Conservation (phyloP, 495 filamentous ascomycete genomes). For the Copromyces sp. region DNA sequence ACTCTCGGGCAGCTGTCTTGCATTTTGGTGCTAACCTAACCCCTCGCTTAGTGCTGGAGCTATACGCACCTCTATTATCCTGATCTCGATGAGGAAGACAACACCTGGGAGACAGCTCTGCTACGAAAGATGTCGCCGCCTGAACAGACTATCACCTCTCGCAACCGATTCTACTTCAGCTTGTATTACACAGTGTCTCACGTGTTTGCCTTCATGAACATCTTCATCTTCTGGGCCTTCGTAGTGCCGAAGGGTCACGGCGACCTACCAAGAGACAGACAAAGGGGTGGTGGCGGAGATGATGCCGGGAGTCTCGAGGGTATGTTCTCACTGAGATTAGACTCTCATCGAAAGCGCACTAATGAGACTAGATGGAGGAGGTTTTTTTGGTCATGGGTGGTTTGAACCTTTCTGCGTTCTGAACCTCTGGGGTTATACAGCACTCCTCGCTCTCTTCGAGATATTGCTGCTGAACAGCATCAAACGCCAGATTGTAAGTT, state of each 20-base stretch:
- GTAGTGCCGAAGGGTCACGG: conserved; percentile 30
- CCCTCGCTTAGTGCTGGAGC: conserved; percentile 29
- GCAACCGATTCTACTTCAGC: conserved; percentile 35
- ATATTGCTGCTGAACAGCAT: conserved; percentile 40
- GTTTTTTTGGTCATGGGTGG: conserved; percentile 24
- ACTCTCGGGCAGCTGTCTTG: background rate
- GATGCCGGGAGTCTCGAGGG: background rate
- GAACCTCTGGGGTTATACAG: conserved; percentile 32
- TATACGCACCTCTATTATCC: conserved; percentile 39
- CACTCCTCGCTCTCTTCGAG: conserved; percentile 36
- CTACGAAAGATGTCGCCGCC: conserved; percentile 30
- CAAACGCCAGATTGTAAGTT: conserved; percentile 35
- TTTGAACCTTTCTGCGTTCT: conserved; percentile 34
- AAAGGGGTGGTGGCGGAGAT: background rate
- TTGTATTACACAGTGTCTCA: conserved; percentile 38
- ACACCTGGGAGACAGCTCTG: conserved; percentile 13
- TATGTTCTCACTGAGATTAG: background rate
- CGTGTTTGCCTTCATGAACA: conserved; percentile 35
- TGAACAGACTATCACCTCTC: conserved; percentile 18
- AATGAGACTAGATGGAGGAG: conserved; percentile 6
- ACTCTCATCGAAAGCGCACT: background rate
- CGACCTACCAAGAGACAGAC: conserved; percentile 9
- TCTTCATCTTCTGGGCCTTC: conserved; percentile 37
- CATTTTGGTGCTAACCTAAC: background rate
- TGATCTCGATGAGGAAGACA: conserved; percentile 21